Evolutionary conservation across 2,329 filamentous ascomycete genomes (phyloP).

Genomic region (Herpomyces periplanetae): DNA sequence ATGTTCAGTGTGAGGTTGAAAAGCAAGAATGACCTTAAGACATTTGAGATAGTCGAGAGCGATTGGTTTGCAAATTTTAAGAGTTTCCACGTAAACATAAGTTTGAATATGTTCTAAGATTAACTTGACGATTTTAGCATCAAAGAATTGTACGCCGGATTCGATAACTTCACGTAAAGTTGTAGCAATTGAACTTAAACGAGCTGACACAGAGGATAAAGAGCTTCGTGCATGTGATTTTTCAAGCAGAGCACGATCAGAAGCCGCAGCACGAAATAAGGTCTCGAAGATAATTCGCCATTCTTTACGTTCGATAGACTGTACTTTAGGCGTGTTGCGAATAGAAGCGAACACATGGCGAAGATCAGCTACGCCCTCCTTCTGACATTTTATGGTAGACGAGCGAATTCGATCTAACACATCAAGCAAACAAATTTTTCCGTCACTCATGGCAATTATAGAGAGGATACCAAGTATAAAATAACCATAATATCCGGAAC

Average conservation of each 20-base stretch:
- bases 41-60: conserved; percentile 38
- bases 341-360: no score
- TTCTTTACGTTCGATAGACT: conserved; percentile 24
- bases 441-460: no score
- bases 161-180: conserved; percentile 30
- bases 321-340: no score
- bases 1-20: conserved; percentile 40
- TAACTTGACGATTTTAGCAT: conserved; percentile 33
- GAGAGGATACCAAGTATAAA: no score
- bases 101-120: conserved; percentile 49
- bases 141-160: conserved; percentile 23
- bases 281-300: conserved; percentile 46
- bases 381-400: no score
- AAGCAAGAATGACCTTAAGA: conserved; percentile 24
- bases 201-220: conserved; percentile 12
- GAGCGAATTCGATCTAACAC: no score
- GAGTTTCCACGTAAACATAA: conserved; percentile 19
- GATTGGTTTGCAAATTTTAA: conserved; percentile 24
- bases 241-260: conserved; percentile 24
- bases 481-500: no score
- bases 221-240: conserved; percentile 14
- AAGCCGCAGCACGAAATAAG: conserved; percentile 25
- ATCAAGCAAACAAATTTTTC: no score
- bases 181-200: conserved; percentile 25
- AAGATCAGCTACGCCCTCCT: no score